Conservation (phyloP, 225 moss, liverwort and hornwort genomes). For the Straminergon stramineum region DNA sequence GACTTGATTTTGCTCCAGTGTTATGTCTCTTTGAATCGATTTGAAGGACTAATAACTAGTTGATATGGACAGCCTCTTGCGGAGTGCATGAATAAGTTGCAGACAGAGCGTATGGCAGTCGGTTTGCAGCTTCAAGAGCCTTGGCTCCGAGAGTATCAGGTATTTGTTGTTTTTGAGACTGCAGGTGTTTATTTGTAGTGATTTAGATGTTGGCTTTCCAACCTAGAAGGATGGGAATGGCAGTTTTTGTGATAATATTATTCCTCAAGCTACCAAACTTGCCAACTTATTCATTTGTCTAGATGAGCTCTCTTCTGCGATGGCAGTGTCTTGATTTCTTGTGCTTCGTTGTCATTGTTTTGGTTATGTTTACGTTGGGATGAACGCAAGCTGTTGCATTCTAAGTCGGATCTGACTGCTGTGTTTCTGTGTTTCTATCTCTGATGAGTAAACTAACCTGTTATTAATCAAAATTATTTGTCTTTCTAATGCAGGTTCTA, state of each 20-base stretch:
- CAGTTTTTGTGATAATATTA: background rate
- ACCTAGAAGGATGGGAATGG: background rate
- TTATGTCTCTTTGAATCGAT: background rate
- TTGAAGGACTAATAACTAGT: background rate
- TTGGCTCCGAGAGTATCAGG: slow-evolving; percentile 98
- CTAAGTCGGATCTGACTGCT: background rate
- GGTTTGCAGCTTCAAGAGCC: slow-evolving; percentile 88
- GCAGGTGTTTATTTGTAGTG: background rate
- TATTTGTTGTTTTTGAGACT: slow-evolving; percentile 1
- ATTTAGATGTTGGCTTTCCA: background rate
- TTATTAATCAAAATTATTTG: background rate
- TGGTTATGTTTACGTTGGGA: background rate
- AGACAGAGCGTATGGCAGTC: slow-evolving; percentile 61
- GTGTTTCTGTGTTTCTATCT: background rate
- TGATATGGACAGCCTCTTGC: slow-evolving; percentile 69
- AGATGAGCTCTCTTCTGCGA: background rate
- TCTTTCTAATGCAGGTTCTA: slow-evolving; percentile 47
- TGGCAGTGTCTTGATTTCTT: background rate
- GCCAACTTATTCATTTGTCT: background rate
- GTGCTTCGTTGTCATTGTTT: background rate
- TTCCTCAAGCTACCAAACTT: background rate
- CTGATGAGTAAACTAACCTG: too few species aligned
- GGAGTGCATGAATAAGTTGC: slow-evolving; percentile 87
- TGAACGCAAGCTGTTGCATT: background rate
- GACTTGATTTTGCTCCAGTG: background rate